Conservation (phyloP, 2,329 filamentous ascomycete species). For the Ophiostoma sp. region DNA sequence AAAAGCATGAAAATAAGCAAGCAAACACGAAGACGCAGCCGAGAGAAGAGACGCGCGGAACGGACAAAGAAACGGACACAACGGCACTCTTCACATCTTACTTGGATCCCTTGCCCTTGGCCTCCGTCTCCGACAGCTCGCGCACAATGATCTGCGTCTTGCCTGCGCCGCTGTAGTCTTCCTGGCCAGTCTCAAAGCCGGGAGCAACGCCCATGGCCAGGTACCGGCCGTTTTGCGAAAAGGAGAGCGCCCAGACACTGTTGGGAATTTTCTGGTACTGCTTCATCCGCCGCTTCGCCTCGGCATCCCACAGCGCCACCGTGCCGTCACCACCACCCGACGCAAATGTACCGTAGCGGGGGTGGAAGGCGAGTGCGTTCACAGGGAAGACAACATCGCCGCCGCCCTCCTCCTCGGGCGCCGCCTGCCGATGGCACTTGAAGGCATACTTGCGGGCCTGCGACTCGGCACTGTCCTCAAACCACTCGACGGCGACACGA, state of each 20-base stretch:
- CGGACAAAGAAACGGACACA: background rate
- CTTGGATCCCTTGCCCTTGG: conserved; percentile 75
- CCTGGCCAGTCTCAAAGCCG: conserved; percentile 80
- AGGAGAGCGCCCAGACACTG: conserved; percentile 70
- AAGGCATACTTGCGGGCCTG: conserved; percentile 96
- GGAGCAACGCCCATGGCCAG: conserved; percentile 78
- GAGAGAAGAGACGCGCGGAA: background rate
- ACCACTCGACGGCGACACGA: conserved; percentile 95
- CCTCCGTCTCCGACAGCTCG: conserved; percentile 80
- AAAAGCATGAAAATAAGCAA: conserved; percentile 11
- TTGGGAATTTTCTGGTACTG: conserved; percentile 82
- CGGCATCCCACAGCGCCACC: conserved; percentile 88
- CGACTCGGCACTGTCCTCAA: conserved; percentile 79
- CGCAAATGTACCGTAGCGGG: conserved; percentile 75
- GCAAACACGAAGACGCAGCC: background rate
- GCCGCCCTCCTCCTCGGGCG: conserved; percentile 54
- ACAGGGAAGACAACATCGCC: conserved; percentile 86
- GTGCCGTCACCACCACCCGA: conserved; percentile 85
- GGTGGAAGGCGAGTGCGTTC: conserved; percentile 84
- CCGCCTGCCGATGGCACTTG: conserved; percentile 87
- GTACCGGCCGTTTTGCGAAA: conserved; percentile 69
- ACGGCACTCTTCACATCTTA: conserved; percentile 30
- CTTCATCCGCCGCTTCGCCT: conserved; percentile 81
- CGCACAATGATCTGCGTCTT: conserved; percentile 72
- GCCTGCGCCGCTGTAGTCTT: conserved; percentile 68